Conservation (phyloP, 495 filamentous ascomycete genomes). For the Aspergillus biplanus region DNA sequence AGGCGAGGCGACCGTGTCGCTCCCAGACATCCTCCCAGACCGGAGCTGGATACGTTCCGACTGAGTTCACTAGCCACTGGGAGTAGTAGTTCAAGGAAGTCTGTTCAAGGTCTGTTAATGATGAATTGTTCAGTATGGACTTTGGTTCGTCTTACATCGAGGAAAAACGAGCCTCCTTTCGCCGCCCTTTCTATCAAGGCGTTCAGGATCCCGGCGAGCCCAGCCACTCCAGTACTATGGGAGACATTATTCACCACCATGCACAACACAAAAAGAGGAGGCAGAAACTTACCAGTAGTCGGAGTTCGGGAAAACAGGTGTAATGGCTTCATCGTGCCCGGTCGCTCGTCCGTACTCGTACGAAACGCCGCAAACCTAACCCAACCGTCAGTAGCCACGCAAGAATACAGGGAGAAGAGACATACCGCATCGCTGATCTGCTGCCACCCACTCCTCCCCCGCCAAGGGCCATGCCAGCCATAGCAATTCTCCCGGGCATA, state of each 20-base stretch:
- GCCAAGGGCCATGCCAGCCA: conserved; percentile 43
- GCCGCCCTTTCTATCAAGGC: conserved; percentile 38
- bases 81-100: background rate
- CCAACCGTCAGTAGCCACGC: too few species aligned
- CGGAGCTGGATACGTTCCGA: background rate
- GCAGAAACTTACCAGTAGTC: conserved; percentile 23
- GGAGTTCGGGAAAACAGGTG: conserved; percentile 28
- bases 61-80: background rate
- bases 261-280: too few species aligned
- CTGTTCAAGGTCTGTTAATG: background rate
- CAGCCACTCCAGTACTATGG: conserved; percentile 30
- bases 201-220: conserved; percentile 33
- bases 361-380: conserved; percentile 20
- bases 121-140: too few species aligned
- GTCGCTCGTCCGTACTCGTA: conserved; percentile 29
- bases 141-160: conserved; percentile 20
- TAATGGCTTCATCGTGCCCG: conserved; percentile 30
- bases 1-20: background rate
- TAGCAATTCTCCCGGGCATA: conserved; percentile 70
- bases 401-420: background rate
- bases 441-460: conserved; percentile 49
- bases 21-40: background rate
- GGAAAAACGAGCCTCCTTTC: conserved; percentile 35
- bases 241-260: background rate
- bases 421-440: conserved; percentile 50